phyloP scores from a whole-genome alignment of 768 basidiomycete genomes.

The Russula vinacea region DNA sequence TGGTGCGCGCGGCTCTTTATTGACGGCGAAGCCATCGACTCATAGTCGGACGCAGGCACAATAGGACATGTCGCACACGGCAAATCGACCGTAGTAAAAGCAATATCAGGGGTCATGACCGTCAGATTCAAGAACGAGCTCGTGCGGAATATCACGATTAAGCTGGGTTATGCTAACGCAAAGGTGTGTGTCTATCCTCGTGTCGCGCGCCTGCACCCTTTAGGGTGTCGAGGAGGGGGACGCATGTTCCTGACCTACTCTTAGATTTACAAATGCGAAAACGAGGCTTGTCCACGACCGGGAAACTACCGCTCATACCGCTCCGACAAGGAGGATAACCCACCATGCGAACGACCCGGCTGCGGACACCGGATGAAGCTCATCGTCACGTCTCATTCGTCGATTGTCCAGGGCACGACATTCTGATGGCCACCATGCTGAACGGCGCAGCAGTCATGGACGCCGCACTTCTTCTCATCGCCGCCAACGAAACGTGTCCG shows the following conservation, averaged over 20 bases:
- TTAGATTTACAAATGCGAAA: constrained; percentile 98
- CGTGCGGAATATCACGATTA: constrained; percentile 98
- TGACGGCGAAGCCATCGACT: neutral
- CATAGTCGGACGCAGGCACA: constrained; percentile 56
- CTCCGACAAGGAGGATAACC: constrained; percentile 90
- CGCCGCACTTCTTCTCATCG: constrained; percentile 91
- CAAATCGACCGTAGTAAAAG: constrained; percentile 95
- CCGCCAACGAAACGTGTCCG: constrained; percentile 97
- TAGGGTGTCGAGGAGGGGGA: neutral
- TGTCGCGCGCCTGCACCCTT: neutral
- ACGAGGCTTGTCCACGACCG: constrained; percentile 86
- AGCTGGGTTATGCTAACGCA: constrained; percentile 98
- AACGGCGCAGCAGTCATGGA: constrained; percentile 99
- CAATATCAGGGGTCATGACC: constrained; percentile 97
- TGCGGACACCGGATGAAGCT: constrained; percentile 90
- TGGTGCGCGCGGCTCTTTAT: constrained; percentile 45
- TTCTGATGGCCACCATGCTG: constrained; percentile 99
- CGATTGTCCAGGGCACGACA: constrained; percentile 96
- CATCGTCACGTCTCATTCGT: constrained; percentile 98
- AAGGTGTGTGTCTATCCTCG: constrained; percentile 60
- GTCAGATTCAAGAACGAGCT: constrained; percentile 99
- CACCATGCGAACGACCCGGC: constrained; percentile 89
- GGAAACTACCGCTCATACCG: constrained; percentile 93
- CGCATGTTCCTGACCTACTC: neutral
- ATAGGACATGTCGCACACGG: constrained; percentile 99